These are phyloP conservation scores for Byssochlamys sp. DNA, from an alignment of 2,329 filamentous ascomycete species.

Conservation along the genomic window DNA sequence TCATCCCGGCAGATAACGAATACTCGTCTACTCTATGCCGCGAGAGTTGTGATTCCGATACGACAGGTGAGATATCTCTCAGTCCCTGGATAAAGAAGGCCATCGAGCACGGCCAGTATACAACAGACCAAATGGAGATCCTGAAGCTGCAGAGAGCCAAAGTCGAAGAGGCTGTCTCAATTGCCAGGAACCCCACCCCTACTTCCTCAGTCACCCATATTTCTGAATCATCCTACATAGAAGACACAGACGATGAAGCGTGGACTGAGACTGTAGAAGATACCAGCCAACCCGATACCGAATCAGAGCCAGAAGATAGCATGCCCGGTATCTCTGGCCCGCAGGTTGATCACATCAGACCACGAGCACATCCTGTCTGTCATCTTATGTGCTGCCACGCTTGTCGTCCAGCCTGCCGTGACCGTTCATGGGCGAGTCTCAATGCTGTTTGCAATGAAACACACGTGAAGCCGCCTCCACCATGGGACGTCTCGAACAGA, in stretches of 20 bases:
- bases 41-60: slow-evolving; percentile 2
- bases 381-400: slow-evolving; percentile 38
- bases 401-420: slow-evolving; percentile 41
- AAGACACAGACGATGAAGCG: slow-evolving; percentile 8
- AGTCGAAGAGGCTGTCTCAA: slow-evolving; percentile 17
- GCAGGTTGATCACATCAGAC: not conserved
- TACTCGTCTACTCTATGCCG: slow-evolving; percentile 18
- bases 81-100: slow-evolving; percentile 33
- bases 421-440: slow-evolving; percentile 18
- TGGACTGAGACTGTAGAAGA: slow-evolving; percentile 10
- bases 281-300: slow-evolving; percentile 3
- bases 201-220: not conserved
- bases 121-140: slow-evolving; percentile 29
- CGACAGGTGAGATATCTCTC: slow-evolving; percentile 15
- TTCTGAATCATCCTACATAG: not conserved
- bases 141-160: slow-evolving; percentile 33
- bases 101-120: slow-evolving; percentile 35
- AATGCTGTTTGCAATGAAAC: slow-evolving; percentile 26
- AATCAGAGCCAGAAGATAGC: not conserved
- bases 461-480: slow-evolving; percentile 11
- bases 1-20: slow-evolving; percentile 31
- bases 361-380: slow-evolving; percentile 22
- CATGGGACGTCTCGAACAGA: slow-evolving; percentile 22
- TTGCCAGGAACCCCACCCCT: slow-evolving; percentile 7
- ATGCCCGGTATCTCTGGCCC: not conserved